phyloP scores from a whole-genome alignment of 2,329 filamentous ascomycete species.

The Neospermospora avenae region DNA sequence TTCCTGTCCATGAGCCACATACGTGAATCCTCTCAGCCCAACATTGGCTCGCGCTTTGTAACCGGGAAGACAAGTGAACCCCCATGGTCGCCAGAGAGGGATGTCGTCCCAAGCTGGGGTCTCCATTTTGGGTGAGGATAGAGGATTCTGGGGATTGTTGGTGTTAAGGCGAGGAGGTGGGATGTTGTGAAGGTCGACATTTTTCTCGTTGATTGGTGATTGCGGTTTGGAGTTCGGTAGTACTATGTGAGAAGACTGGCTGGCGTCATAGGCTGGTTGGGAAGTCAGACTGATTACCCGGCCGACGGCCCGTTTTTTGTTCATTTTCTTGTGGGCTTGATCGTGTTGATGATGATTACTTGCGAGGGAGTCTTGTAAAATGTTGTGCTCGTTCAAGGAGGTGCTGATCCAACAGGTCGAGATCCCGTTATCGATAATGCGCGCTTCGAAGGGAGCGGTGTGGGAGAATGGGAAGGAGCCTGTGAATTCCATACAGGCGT shows the following conservation, averaged over 20 bases:
- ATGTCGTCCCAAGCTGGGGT: slow-evolving; percentile 1
- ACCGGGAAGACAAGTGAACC: slow-evolving; percentile 7
- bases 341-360: too few species aligned
- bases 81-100: slow-evolving; percentile 2
- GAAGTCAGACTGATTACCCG: background rate
- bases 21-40: slow-evolving; percentile 15
- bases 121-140: background rate
- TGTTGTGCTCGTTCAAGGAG: slow-evolving; percentile 13
- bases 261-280: background rate
- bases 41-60: slow-evolving; percentile 19
- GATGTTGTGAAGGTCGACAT: background rate
- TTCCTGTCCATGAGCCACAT: slow-evolving; percentile 17
- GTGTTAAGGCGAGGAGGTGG: background rate
- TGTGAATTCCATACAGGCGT: slow-evolving; percentile 20
- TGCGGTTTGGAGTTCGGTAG: background rate
- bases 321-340: background rate
- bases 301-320: background rate
- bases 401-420: slow-evolving; percentile 19
- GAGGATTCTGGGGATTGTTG: background rate
- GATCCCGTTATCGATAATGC: slow-evolving; percentile 17
- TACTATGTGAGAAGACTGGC: background rate
- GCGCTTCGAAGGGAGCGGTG: slow-evolving; percentile 15
- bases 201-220: background rate
- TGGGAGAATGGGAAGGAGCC: slow-evolving; percentile 14
- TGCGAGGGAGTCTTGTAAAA: background rate